A percentile compares a stretch with the other conserved stretches of the same genome.
These are phyloP conservation scores for Corylus heterophylla DNA, from an alignment of 306 rosid genomes.

Conservation along the genomic window DNA sequence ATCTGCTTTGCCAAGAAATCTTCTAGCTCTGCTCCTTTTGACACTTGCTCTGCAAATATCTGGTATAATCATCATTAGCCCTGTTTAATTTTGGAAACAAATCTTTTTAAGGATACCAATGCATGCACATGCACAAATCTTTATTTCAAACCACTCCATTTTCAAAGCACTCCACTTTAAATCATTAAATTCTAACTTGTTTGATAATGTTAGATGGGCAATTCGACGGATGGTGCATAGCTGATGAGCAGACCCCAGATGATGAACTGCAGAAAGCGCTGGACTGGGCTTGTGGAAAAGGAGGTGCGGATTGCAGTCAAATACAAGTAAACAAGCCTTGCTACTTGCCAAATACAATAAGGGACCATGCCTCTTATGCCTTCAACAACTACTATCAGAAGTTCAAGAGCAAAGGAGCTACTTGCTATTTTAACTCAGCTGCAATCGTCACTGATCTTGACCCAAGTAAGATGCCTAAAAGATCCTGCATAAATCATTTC, in stretches of 20 bases:
- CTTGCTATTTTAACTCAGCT: conserved; percentile 60
- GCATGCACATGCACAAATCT: neutral
- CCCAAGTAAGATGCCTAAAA: conserved; percentile 35
- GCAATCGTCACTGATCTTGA: conserved; percentile 37
- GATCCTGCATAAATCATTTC: neutral
- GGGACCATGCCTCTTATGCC: conserved; percentile 67
- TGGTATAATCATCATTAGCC: conserved; percentile 13
- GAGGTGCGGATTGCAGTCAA: conserved; percentile 65
- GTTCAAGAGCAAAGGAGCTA: conserved; percentile 47
- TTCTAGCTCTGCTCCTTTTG: conserved; percentile 27
- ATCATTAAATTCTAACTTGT: neutral
- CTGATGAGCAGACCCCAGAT: conserved; percentile 42
- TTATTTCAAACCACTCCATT: neutral
- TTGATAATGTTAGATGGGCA: conserved; percentile 24
- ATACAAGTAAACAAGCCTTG: conserved; percentile 56
- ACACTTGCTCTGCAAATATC: conserved; percentile 18
- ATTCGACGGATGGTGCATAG: conserved; percentile 43
- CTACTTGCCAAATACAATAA: conserved; percentile 39
- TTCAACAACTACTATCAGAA: conserved; percentile 64
- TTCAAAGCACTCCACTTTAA: neutral
- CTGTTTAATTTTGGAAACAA: neutral
- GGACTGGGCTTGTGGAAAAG: conserved; percentile 70
- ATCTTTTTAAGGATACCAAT: neutral
- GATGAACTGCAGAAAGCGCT: conserved; percentile 35
- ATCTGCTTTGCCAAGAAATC: conserved; percentile 10